A percentile compares a stretch with the other conserved stretches of the same genome.
phyloP scores from a whole-genome alignment of 129 eudicot species.

The Escallonia herrerae region DNA sequence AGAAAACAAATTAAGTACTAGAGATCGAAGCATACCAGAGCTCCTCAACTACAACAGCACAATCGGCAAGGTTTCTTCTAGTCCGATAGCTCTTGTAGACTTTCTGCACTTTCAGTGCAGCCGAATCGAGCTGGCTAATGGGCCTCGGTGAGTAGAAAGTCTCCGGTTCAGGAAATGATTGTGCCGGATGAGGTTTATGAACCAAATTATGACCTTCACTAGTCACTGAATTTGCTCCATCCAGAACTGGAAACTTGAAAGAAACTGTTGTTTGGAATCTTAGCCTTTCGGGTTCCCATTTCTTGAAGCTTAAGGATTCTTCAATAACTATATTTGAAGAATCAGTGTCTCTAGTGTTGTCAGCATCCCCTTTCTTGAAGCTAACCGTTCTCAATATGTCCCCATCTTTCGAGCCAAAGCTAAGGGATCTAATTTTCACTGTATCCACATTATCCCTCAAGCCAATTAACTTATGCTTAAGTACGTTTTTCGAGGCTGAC shows the following conservation, averaged over 20 bases:
- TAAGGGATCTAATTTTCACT: not conserved
- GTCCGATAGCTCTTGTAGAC: conserved; percentile 65
- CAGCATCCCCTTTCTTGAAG: conserved; percentile 1
- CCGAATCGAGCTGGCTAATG: conserved; percentile 31
- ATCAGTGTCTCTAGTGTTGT: not conserved
- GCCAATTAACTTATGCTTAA: not conserved
- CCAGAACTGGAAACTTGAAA: conserved; percentile 29
- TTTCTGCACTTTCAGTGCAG: conserved; percentile 63
- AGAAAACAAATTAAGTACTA: not conserved
- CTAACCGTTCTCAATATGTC: not conserved
- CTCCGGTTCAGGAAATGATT: not conserved
- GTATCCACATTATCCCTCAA: not conserved
- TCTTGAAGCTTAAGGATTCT: conserved; percentile 11
- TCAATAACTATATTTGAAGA: not conserved
- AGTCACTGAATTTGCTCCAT: conserved; percentile 13
- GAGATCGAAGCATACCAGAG: conserved; percentile 36
- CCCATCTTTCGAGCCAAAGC: conserved; percentile 4
- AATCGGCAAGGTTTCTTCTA: conserved; percentile 75
- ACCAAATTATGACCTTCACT: conserved; percentile 5
- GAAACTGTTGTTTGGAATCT: conserved; percentile 8
- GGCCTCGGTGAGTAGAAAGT: conserved; percentile 15
- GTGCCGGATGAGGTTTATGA: conserved; percentile 1
- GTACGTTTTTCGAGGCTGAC: not conserved
- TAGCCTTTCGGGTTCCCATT: conserved; percentile 14
- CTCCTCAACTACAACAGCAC: conserved; percentile 78